Evolutionary conservation across 805 yeast genomes (phyloP).

Genomic region (Komagataella populi): DNA sequence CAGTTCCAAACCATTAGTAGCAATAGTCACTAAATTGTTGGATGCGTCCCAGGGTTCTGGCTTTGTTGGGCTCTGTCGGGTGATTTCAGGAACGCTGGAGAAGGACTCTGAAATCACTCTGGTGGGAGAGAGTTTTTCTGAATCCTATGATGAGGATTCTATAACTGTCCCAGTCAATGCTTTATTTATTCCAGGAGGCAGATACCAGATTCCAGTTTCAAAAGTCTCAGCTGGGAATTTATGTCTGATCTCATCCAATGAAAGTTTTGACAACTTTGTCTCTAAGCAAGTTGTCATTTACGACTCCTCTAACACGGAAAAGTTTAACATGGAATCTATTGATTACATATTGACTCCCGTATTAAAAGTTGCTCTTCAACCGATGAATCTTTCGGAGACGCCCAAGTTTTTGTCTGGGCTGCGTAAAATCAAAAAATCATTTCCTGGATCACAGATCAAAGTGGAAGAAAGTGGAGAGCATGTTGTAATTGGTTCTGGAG

Average conservation of each 20-base stretch:
- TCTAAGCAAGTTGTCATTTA: constrained; percentile 50
- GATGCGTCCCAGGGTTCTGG: constrained; percentile 36
- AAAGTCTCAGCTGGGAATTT: constrained; percentile 53
- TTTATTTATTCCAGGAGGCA: constrained; percentile 48
- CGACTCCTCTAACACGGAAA: constrained; percentile 8
- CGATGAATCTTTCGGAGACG: constrained; percentile 63
- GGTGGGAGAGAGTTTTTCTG: constrained; percentile 37
- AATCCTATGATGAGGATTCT: constrained; percentile 39
- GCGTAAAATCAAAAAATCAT: constrained; percentile 44
- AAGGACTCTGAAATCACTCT: constrained; percentile 35
- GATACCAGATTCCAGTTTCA: constrained; percentile 46
- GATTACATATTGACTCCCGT: constrained; percentile 40
- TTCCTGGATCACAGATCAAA: constrained; percentile 51
- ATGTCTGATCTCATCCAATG: constrained; percentile 48
- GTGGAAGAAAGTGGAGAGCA: constrained; percentile 89
- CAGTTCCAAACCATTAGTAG: constrained; percentile 28
- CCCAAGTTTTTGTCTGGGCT: constrained; percentile 65
- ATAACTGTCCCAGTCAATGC: constrained; percentile 25
- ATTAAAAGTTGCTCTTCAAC: constrained; percentile 75
- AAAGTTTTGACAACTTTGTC: constrained; percentile 30
- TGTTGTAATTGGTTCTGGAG: constrained; percentile 73
- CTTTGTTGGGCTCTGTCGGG: constrained; percentile 45
- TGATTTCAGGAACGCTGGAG: constrained; percentile 45
- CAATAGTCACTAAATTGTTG: constrained; percentile 43
- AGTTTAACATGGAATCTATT: constrained; percentile 16